phyloP scores from a whole-genome alignment of 177 flowering plant species.

The Tripterygium wilfordii region DNA sequence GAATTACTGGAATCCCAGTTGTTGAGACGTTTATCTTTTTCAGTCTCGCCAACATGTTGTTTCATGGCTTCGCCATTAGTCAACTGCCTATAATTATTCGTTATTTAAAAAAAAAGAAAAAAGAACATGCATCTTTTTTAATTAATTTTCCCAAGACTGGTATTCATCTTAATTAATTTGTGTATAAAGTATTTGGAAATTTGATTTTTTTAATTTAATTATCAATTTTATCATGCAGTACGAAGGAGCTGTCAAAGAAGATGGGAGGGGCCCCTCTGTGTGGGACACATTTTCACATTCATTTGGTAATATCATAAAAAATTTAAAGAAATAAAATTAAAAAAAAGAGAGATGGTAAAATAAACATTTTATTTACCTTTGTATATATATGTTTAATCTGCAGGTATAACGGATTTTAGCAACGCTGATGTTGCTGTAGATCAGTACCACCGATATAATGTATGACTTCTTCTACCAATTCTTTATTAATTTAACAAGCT shows the following conservation, averaged over 20 bases:
- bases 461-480: too few species aligned
- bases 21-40: too few species aligned
- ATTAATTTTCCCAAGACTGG: too few species aligned
- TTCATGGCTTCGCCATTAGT: too few species aligned
- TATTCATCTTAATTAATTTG: too few species aligned
- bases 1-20: too few species aligned
- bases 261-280: constrained; percentile 59
- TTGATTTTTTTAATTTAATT: not conserved
- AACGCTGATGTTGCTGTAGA: constrained; percentile 76
- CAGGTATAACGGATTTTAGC: constrained; percentile 65
- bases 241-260: constrained; percentile 86
- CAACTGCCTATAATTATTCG: too few species aligned
- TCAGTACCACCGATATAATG: constrained; percentile 58
- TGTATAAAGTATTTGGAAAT: not conserved
- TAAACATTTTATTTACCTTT: not conserved
- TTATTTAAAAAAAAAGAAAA: too few species aligned
- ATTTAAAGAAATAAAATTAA: too few species aligned
- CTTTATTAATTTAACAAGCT: too few species aligned
- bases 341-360: not conserved
- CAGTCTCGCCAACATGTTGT: too few species aligned
- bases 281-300: constrained; percentile 62
- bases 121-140: too few species aligned
- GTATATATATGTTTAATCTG: not conserved
- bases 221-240: constrained; percentile 34
- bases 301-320: constrained; percentile 5